These are phyloP conservation scores for Rhexocercosporidium sp. DNA, from an alignment of 2,329 filamentous ascomycete genomes.

Conservation along the genomic window DNA sequence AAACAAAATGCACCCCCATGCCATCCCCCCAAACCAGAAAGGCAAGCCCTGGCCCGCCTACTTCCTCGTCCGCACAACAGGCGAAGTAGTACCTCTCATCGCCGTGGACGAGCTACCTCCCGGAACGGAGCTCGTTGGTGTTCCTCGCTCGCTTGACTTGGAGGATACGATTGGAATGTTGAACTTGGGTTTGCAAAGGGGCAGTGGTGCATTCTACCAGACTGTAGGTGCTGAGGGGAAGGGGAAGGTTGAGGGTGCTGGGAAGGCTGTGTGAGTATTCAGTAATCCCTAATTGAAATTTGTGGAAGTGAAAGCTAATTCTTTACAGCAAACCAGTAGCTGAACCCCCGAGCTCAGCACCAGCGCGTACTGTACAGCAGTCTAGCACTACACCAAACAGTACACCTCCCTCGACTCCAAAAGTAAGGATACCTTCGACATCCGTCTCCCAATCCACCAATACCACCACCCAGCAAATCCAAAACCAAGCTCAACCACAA, in stretches of 20 bases:
- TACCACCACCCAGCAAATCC: background rate
- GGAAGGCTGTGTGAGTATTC: background rate
- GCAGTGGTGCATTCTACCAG: slow-evolving; percentile 29
- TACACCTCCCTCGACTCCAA: slow-evolving; percentile 10
- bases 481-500: background rate
- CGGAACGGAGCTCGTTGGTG: slow-evolving; percentile 41
- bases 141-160: slow-evolving; percentile 45
- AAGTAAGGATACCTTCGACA: background rate
- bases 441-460: slow-evolving; percentile 2
- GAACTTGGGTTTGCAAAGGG: slow-evolving; percentile 36
- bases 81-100: slow-evolving; percentile 58
- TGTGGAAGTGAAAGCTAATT: background rate
- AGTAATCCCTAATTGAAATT: background rate
- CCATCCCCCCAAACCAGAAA: background rate
- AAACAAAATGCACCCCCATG: background rate
- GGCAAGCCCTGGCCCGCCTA: slow-evolving; percentile 40
- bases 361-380: background rate
- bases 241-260: background rate
- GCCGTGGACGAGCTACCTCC: slow-evolving; percentile 56
- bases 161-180: slow-evolving; percentile 38
- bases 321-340: background rate
- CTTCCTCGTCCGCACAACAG: slow-evolving; percentile 52
- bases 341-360: background rate
- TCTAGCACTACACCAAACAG: slow-evolving; percentile 1
- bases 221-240: slow-evolving; percentile 13